Percentiles rank a stretch among this genome's conserved stretches.
These are phyloP conservation scores for Wallacemonas sp. DNA, from an alignment of 208 protist genomes.

Conservation along the genomic window DNA sequence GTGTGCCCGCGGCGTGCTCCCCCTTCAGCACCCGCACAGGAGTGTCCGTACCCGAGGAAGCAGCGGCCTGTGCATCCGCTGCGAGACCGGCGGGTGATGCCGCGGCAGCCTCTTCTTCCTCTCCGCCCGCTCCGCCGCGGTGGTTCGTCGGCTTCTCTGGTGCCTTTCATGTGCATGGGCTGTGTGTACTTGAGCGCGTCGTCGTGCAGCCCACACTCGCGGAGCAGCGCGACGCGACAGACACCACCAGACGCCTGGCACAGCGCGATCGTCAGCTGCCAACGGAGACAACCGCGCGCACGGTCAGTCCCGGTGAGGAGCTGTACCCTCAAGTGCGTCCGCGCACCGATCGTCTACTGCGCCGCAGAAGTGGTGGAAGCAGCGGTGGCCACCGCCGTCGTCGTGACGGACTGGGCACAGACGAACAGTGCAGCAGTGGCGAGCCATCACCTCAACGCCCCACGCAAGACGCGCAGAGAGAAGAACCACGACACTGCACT, in stretches of 20 bases:
- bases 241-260: neutral
- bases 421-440: too few relatives aligned
- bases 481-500: too few relatives aligned
- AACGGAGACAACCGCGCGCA: neutral
- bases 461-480: too few relatives aligned
- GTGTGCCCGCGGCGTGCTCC: neutral
- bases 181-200: neutral
- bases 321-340: too few relatives aligned
- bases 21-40: conserved; percentile 8
- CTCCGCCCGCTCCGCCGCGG: neutral
- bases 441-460: too few relatives aligned
- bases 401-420: too few relatives aligned
- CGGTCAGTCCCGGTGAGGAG: too few relatives aligned
- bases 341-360: too few relatives aligned
- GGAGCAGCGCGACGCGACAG: too few relatives aligned
- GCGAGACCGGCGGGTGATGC: neutral
- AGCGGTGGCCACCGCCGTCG: too few relatives aligned
- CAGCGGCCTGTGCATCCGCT: neutral
- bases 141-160: conserved; percentile 6
- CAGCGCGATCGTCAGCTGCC: neutral
- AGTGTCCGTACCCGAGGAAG: neutral
- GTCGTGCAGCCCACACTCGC: conserved; percentile 6
- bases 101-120: neutral
- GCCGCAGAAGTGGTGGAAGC: too few relatives aligned
- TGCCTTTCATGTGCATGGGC: neutral